Conservation (phyloP, 805 yeast species). For the Sungouiozyma ichnusensis region DNA sequence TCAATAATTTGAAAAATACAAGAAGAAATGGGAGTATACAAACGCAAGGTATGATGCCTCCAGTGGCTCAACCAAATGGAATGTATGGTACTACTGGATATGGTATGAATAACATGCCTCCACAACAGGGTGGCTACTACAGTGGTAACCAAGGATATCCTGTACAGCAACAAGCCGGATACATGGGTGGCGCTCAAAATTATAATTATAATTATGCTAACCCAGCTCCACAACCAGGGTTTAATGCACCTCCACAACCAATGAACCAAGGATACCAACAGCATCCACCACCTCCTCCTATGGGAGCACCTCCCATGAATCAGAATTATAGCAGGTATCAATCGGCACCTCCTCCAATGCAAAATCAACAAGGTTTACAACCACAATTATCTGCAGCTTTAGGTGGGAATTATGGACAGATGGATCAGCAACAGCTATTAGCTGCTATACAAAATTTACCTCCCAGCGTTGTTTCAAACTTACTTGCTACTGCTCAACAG, state of each 20-base stretch:
- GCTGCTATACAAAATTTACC: constrained; percentile 28
- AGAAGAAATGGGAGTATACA: constrained; percentile 7
- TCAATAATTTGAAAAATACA: constrained; percentile 22
- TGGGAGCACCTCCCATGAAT: constrained; percentile 2
- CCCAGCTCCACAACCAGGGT: constrained; percentile 9
- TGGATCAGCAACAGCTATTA: constrained; percentile 26
- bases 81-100: constrained; percentile 1
- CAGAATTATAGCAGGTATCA: constrained; percentile 7
- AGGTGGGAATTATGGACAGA: constrained; percentile 15
- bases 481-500: constrained; percentile 27
- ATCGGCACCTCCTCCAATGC: constrained; percentile 17
- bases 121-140: constrained; percentile 9
- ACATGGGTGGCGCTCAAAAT: constrained; percentile 3
- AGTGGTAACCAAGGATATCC: constrained; percentile 5
- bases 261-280: constrained; percentile 19
- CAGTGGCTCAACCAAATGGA: constrained; percentile 1
- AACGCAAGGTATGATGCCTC: constrained; percentile 2
- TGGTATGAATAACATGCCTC: constrained; percentile 14
- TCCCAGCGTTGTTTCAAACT: constrained; percentile 25
- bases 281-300: constrained; percentile 8
- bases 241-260: constrained; percentile 10
- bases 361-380: constrained; percentile 16
- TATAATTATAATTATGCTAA: constrained; percentile 5
- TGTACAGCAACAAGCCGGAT: constrained; percentile 11
- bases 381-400: constrained; percentile 21